Evolutionary conservation across 352 stramenopile genomes (phyloP).

Genomic region (Globisporangium paroecandrum): DNA sequence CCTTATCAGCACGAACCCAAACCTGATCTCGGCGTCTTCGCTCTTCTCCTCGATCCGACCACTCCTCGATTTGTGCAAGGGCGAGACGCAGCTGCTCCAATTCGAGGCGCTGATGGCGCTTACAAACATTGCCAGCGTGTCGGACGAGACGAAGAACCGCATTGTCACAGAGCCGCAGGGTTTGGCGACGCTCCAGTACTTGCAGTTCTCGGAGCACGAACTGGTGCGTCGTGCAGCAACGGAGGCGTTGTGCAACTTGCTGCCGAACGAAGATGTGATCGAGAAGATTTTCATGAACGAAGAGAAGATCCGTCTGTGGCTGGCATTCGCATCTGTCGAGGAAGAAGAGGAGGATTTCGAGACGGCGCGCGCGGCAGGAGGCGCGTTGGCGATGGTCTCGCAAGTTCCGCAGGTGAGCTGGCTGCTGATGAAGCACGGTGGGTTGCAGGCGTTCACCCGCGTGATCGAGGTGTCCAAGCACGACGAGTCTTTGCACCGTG

Average conservation of each 20-base stretch:
- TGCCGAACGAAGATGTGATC: constrained; percentile 92
- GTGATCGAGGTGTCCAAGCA: constrained; percentile 54
- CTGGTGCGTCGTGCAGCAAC: constrained; percentile 95
- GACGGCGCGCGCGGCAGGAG: constrained; percentile 88
- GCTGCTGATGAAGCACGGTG: constrained; percentile 67
- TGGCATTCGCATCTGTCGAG: constrained; percentile 91
- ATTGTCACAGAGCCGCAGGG: constrained; percentile 67
- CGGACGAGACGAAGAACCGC: constrained; percentile 92
- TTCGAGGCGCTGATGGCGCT: constrained; percentile 96
- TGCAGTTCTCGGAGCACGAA: constrained; percentile 97
- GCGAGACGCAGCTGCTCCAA: constrained; percentile 89
- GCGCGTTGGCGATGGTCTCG: constrained; percentile 93
- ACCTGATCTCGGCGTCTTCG: constrained; percentile 77
- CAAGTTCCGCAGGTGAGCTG: constrained; percentile 71
- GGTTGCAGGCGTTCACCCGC: constrained; percentile 46
- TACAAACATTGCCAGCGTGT: constrained; percentile 95
- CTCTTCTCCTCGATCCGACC: constrained; percentile 77
- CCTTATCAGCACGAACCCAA: constrained; percentile 96
- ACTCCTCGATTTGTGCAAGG: constrained; percentile 92
- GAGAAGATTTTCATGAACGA: constrained; percentile 90
- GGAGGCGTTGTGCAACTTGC: constrained; percentile 95
- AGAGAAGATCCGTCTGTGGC: constrained; percentile 92
- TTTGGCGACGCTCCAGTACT: constrained; percentile 73
- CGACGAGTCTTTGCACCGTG: constrained; percentile 69
- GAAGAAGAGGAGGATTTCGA: constrained; percentile 91